A percentile compares a stretch with the other conserved stretches of the same genome.
Conservation (phyloP, 208 protist genomes). For the Crithidia fasciculata region DNA sequence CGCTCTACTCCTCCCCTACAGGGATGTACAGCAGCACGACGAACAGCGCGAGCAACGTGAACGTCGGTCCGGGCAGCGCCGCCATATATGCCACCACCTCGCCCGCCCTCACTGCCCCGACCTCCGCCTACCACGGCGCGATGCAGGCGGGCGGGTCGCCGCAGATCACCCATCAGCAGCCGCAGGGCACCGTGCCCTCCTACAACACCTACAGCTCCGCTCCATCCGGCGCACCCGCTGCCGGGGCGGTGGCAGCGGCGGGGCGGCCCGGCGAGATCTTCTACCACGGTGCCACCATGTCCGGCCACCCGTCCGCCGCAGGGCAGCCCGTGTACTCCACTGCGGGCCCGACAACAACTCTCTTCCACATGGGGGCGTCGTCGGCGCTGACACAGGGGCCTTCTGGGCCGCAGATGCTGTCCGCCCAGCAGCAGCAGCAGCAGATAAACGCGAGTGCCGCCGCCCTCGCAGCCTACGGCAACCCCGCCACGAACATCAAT, state of each 20-base stretch:
- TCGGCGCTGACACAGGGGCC: constrained; percentile 11
- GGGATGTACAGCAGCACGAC: constrained; percentile 26
- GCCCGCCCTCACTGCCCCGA: constrained; percentile 1
- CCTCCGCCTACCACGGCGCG: constrained; percentile 5
- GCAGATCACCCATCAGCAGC: constrained; percentile 11
- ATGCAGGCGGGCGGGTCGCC: background rate
- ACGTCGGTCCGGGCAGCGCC: too few relatives aligned
- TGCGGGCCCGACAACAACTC: constrained; percentile 5
- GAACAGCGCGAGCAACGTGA: background rate
- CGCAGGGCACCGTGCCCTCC: constrained; percentile 16
- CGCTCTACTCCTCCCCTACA: background rate
- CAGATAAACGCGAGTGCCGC: constrained; percentile 13
- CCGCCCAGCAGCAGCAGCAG: constrained; percentile 20
- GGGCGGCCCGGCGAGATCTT: constrained; percentile 20
- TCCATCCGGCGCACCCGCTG: background rate
- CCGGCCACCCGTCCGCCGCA: constrained; percentile 5
- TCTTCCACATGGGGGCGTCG: constrained; percentile 32
- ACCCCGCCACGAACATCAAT: constrained; percentile 44
- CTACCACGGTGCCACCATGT: constrained; percentile 12
- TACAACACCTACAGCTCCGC: constrained; percentile 11
- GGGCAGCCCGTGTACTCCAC: constrained; percentile 34
- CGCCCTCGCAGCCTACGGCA: constrained; percentile 21
- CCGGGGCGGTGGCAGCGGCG: background rate
- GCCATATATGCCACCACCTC: background rate
- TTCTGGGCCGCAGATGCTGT: constrained; percentile 19